phyloP scores from a whole-genome alignment of 2,329 filamentous ascomycete species.

The Aspergillus quadricinctus region DNA sequence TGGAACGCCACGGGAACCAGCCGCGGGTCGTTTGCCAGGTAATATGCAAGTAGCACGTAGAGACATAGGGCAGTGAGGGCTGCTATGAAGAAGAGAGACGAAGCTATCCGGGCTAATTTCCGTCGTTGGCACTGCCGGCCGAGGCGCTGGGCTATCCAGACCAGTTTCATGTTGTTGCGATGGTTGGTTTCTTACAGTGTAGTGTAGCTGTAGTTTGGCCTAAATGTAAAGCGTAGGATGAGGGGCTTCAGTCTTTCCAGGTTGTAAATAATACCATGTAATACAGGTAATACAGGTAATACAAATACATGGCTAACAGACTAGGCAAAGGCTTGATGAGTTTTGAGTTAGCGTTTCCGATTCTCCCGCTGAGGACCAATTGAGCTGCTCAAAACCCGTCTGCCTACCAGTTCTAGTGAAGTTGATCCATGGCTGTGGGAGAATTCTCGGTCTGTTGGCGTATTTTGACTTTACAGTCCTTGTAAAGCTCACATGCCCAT shows the following conservation, averaged over 20 bases:
- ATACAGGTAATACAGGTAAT: too few species aligned
- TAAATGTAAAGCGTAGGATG: too few species aligned
- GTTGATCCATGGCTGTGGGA: too few species aligned
- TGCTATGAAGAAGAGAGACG: neutral
- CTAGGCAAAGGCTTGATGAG: neutral
- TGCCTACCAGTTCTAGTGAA: neutral
- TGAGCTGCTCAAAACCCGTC: neutral
- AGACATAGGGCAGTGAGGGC: slow-evolving; percentile 27
- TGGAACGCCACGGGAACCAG: slow-evolving; percentile 34
- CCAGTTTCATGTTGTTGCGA: neutral
- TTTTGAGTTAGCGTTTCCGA: neutral
- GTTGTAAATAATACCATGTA: too few species aligned
- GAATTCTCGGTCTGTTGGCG: too few species aligned
- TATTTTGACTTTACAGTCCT: too few species aligned
- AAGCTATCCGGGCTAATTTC: neutral
- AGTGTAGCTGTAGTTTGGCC: too few species aligned
- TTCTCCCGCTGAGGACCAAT: neutral
- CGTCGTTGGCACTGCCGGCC: neutral
- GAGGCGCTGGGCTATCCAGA: neutral
- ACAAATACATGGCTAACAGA: too few species aligned
- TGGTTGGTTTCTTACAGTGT: too few species aligned
- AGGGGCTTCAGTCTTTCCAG: too few species aligned
- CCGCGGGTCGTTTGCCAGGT: slow-evolving; percentile 33
- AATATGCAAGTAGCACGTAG: slow-evolving; percentile 35
- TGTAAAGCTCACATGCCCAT: too few species aligned